Evolutionary conservation across 2,329 filamentous ascomycete species (phyloP).

Genomic region (Pestalotiopsis sp.): DNA sequence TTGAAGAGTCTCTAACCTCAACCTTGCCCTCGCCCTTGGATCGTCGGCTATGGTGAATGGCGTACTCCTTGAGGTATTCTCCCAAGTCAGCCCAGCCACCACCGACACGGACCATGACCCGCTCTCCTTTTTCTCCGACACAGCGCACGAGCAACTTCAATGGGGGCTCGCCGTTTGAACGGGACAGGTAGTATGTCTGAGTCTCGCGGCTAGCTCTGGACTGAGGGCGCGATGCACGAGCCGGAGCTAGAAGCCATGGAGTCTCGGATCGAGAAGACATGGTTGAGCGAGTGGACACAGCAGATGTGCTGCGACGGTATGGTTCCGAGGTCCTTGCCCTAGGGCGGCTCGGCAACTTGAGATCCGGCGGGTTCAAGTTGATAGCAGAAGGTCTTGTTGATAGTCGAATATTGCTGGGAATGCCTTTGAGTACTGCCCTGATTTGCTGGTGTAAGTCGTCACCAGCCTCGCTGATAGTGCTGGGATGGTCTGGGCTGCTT

Average conservation of each 20-base stretch:
- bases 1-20: conserved; percentile 56
- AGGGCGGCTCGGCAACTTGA: conserved; percentile 49
- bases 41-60: conserved; percentile 83
- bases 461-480: conserved; percentile 43
- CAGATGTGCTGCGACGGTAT: conserved; percentile 50
- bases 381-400: conserved; percentile 55
- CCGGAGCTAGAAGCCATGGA: conserved; percentile 67
- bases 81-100: conserved; percentile 98
- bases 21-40: conserved; percentile 56
- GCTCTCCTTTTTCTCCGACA: conserved; percentile 85
- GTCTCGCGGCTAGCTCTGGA: conserved; percentile 67
- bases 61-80: conserved; percentile 93
- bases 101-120: conserved; percentile 96
- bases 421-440: conserved; percentile 73
- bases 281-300: conserved; percentile 37
- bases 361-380: conserved; percentile 60
- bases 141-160: conserved; percentile 94
- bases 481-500: conserved; percentile 35
- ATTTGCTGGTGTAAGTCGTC: conserved; percentile 81
- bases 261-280: conserved; percentile 41
- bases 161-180: conserved; percentile 80
- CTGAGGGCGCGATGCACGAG: conserved; percentile 50
- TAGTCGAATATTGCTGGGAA: conserved; percentile 79
- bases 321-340: conserved; percentile 46
- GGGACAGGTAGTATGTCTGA: conserved; percentile 88